Evolutionary conservation across 768 basidiomycete species (phyloP).

Genomic region (Epithele typhae): DNA sequence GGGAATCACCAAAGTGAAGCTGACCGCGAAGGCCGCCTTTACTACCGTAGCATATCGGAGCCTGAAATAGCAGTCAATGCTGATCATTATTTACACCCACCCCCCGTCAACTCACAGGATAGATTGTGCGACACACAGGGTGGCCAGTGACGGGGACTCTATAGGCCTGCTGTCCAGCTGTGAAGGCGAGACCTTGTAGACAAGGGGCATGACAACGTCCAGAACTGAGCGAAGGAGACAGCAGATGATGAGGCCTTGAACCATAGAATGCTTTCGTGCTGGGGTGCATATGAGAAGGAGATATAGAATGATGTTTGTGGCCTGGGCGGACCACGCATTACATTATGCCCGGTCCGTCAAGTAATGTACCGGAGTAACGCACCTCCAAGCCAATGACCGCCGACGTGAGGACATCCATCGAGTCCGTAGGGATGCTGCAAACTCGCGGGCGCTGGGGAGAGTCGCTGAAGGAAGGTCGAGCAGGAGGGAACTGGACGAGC

Average conservation of each 20-base stretch:
- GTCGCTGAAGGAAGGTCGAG: no score
- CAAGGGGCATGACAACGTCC: slow-evolving; percentile 12
- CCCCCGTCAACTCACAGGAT: slow-evolving; percentile 11
- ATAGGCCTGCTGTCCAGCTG: slow-evolving; percentile 2
- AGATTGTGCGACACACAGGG: slow-evolving; percentile 15
- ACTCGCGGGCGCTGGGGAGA: no score
- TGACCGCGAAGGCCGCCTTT: slow-evolving; percentile 20
- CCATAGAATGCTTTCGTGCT: slow-evolving; percentile 19
- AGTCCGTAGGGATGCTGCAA: no score
- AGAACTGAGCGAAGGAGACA: slow-evolving; percentile 14
- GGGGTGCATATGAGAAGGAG: slow-evolving; percentile 16
- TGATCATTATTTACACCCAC: no score
- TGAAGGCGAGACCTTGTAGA: slow-evolving; percentile 2
- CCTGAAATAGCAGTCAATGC: not conserved
- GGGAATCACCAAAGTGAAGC: slow-evolving; percentile 21
- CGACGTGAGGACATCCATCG: slow-evolving; percentile 5
- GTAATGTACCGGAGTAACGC: no score
- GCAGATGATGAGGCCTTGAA: slow-evolving; percentile 15
- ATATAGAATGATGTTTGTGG: slow-evolving; percentile 8
- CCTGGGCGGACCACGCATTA: no score
- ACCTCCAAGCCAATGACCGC: slow-evolving; percentile 19
- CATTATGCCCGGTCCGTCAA: no score
- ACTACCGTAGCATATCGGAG: slow-evolving; percentile 18
- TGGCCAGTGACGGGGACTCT: not conserved
- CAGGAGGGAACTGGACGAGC: no score